Percentiles rank a stretch among this genome's conserved stretches.
Evolutionary conservation across 2,329 filamentous ascomycete species (phyloP).

Genomic region (Aspergillus jensenii): DNA sequence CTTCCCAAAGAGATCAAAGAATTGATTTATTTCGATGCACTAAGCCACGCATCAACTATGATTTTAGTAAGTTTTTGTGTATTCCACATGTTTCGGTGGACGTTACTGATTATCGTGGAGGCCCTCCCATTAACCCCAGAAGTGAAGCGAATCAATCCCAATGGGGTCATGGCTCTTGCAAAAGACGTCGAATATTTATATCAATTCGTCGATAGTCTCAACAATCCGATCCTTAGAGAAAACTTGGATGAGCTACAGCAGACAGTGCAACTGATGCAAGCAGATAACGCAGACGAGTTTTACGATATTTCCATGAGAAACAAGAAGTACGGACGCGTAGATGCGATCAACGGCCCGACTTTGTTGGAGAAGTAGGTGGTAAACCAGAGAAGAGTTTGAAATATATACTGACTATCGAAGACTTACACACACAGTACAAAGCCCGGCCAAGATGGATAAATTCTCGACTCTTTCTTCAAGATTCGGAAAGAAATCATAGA

Average conservation of each 20-base stretch:
- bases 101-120: conserved; percentile 41
- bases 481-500: conserved; percentile 61
- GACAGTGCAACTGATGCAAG: conserved; percentile 82
- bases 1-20: conserved; percentile 96
- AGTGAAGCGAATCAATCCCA: conserved; percentile 82
- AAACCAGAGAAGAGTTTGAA: background rate
- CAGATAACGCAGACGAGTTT: conserved; percentile 92
- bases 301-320: conserved; percentile 88
- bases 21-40: conserved; percentile 94
- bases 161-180: conserved; percentile 77
- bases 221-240: conserved; percentile 82
- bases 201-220: conserved; percentile 81
- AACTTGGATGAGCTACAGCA: conserved; percentile 92
- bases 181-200: conserved; percentile 82
- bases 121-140: conserved; percentile 73
- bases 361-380: conserved; percentile 82
- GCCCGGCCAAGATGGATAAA: conserved; percentile 60
- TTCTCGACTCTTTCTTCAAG: conserved; percentile 72
- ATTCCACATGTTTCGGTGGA: background rate
- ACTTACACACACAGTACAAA: conserved; percentile 64
- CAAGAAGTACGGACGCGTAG: conserved; percentile 90
- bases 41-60: conserved; percentile 84
- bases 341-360: conserved; percentile 83
- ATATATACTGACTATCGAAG: conserved; percentile 41
- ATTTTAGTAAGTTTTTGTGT: conserved; percentile 63